Base-by-base conservation (phyloP, 768 basidiomycete species). In the Panus rudis region DNA sequence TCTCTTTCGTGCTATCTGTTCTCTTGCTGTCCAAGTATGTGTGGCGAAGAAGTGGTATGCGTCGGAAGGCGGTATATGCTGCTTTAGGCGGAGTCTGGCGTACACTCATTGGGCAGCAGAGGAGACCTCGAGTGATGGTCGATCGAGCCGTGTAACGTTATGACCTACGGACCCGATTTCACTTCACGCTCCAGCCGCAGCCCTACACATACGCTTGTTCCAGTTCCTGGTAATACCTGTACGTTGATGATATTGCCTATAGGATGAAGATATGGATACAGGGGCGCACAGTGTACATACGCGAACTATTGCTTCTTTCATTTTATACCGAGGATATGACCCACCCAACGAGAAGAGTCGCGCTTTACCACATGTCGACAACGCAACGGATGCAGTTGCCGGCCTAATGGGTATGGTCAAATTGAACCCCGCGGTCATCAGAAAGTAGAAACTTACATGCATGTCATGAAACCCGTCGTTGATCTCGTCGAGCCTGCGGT, bases 341-440 rank as follows among this genome's bases (percentile, higher is more conserved):
- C n/a, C n/a, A n/a, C n/a, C n/a, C n/a, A n/a, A n/a, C n/a, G n/a
- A n/a, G n/a, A n/a, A n/a, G n/a, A n/a, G n/a, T n/a, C n/a, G n/a
- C n/a, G n/a, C n/a, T 39, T 51, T 28, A 55, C 4, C 41, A 42
- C 92, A 97, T 93, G 63, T 94, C 81, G 33, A 97, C 87, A 8
- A 99, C 87, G 52, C 92, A 93, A 50, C 94, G 86, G 58, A 99
- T 96, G 62, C 92, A 96, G 38, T 87, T 74, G 13, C 92, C 92
- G 35, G 63, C 68, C 85, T 92, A 38, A 0, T 52, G 40, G 28
- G 46, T 39, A 24, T 38, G 27, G 27, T 43, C 20, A 48, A 45
- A 43, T 11, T 7, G 4, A 4, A 11, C 30, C 30, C 6, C 7
- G n/a, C 4, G 23, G 20, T 14, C 22, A 37, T 10, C 19, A 27